Conservation (phyloP, 1,284 basidiomycete species). For the Trichosporon sp. region DNA sequence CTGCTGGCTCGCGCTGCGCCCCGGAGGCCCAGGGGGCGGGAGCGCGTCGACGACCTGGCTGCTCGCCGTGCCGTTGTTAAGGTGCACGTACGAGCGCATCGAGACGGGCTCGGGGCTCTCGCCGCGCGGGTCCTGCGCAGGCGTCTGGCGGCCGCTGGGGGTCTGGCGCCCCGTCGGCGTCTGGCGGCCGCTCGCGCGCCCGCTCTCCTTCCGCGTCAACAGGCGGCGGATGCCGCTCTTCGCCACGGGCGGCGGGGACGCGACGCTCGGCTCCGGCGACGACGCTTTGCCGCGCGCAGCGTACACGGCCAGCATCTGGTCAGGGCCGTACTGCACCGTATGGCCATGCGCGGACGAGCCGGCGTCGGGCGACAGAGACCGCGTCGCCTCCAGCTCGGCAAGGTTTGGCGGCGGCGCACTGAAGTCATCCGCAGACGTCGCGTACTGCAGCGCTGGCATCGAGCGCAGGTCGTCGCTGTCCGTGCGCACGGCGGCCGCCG, state of each 20-base stretch:
- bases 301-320: slow-evolving; percentile 50
- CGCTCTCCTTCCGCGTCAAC: slow-evolving; percentile 26
- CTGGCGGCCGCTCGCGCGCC: slow-evolving; percentile 3
- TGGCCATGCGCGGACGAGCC: slow-evolving; percentile 13
- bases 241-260: slow-evolving; percentile 17
- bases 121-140: not conserved
- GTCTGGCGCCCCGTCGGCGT: slow-evolving; percentile 2
- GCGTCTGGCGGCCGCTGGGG: not conserved
- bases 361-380: not conserved
- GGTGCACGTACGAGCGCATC: slow-evolving; percentile 38
- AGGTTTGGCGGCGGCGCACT: slow-evolving; percentile 11
- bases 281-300: slow-evolving; percentile 40
- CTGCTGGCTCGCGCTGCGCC: slow-evolving; percentile 1
- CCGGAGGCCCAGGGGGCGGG: slow-evolving; percentile 26
- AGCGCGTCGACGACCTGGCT: slow-evolving; percentile 32
- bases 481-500: slow-evolving; percentile 35
- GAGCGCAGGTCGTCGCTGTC: slow-evolving; percentile 45
- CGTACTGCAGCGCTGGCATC: slow-evolving; percentile 31
- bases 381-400: not conserved
- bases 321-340: slow-evolving; percentile 44
- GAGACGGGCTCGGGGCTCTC: slow-evolving; percentile 24
- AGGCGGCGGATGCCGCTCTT: slow-evolving; percentile 21
- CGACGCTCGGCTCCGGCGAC: slow-evolving; percentile 5
- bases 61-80: slow-evolving; percentile 37
- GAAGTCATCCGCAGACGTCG: not conserved